Evolutionary conservation across 2,329 filamentous ascomycete genomes (phyloP).

Genomic region (Aspergillus novofumigatus): DNA sequence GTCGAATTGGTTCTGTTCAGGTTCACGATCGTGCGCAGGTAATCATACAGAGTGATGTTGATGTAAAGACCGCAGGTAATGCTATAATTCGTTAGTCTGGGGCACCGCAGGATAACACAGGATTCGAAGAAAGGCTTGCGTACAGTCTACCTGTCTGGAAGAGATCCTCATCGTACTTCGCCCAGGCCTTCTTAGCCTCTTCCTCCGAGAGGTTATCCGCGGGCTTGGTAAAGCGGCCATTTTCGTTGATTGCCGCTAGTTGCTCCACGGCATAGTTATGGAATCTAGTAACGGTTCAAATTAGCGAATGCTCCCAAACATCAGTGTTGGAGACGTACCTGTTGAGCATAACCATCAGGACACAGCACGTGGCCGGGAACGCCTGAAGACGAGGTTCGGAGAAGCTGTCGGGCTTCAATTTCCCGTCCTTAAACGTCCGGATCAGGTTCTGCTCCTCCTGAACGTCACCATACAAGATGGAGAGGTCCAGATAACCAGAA

Average conservation of each 20-base stretch:
- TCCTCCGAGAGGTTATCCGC: conserved; percentile 48
- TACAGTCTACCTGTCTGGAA: conserved; percentile 72
- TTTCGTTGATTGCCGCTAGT: conserved; percentile 80
- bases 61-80: conserved; percentile 72
- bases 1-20: conserved; percentile 68
- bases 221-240: conserved; percentile 69
- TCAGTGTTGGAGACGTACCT: conserved; percentile 17
- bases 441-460: conserved; percentile 48
- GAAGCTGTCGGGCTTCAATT: conserved; percentile 68
- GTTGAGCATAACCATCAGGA: conserved; percentile 69
- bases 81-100: conserved; percentile 20
- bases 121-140: conserved; percentile 6
- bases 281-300: conserved; percentile 45
- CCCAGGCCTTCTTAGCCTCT: conserved; percentile 50
- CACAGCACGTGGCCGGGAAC: conserved; percentile 67
- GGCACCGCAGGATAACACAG: neutral
- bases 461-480: conserved; percentile 65
- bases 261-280: conserved; percentile 83
- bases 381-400: conserved; percentile 66
- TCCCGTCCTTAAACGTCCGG: conserved; percentile 64
- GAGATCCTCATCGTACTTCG: conserved; percentile 70
- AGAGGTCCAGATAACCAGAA: conserved; percentile 68
- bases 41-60: conserved; percentile 73
- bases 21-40: conserved; percentile 73
- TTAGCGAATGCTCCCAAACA: neutral